A percentile compares a stretch with the other conserved stretches of the same genome.
Evolutionary conservation across 148 eudicot species (phyloP).

Genomic region (Rhododendron kiyosumense): DNA sequence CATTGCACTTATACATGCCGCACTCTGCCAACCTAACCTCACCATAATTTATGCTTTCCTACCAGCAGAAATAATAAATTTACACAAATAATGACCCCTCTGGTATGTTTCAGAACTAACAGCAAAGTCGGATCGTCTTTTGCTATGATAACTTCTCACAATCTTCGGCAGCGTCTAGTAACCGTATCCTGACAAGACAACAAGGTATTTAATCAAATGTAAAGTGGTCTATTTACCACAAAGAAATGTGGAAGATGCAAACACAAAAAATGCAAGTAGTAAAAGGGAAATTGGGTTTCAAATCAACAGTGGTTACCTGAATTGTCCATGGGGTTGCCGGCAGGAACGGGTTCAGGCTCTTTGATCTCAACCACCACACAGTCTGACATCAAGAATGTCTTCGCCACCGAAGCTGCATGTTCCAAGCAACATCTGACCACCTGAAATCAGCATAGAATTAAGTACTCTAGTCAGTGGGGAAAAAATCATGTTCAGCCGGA

Average conservation of each 20-base stretch:
- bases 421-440: constrained; percentile 76
- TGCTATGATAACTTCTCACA: not conserved
- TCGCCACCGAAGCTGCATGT: constrained; percentile 69
- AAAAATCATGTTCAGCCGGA: not conserved
- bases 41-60: not conserved
- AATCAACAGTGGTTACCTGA: constrained; percentile 31
- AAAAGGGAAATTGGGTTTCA: not conserved
- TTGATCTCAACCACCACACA: constrained; percentile 66
- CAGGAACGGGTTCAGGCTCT: constrained; percentile 43
- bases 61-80: not conserved
- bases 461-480: not conserved
- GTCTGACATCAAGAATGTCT: constrained; percentile 64
- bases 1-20: not conserved
- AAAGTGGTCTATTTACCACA: not conserved
- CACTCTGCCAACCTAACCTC: not conserved
- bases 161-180: not conserved
- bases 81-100: not conserved
- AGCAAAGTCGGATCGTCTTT: not conserved
- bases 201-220: not conserved
- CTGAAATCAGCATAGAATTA: constrained; percentile 18
- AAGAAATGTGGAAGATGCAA: not conserved
- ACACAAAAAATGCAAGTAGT: not conserved
- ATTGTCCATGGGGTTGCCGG: constrained; percentile 53
- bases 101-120: not conserved
- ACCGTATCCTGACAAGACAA: constrained; percentile 1